A percentile compares a stretch with the other conserved stretches of the same genome.
Evolutionary conservation across 108 stramenopile species (phyloP).

Genomic region (Skeletonema grethae): DNA sequence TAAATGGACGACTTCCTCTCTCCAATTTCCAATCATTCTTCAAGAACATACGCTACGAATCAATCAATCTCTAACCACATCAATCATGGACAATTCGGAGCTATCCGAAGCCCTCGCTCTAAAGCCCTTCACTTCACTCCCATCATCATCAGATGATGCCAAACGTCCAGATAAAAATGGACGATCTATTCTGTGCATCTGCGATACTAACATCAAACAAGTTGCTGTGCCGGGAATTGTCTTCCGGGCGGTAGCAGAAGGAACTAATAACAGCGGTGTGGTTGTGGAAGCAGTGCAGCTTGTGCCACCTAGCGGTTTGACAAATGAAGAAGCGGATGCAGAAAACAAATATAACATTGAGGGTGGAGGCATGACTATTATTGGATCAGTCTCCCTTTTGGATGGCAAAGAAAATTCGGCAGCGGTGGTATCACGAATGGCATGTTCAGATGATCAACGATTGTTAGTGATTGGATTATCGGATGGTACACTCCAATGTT

Average conservation of each 20-base stretch:
- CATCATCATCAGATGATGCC: background rate
- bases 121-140: slow-evolving; percentile 2
- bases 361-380: slow-evolving; percentile 18
- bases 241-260: background rate
- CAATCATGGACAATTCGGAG: slow-evolving; percentile 3
- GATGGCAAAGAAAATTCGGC: background rate
- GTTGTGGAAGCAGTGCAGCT: slow-evolving; percentile 21
- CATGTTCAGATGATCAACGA: slow-evolving; percentile 38
- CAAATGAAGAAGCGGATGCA: slow-evolving; percentile 1
- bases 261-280: background rate
- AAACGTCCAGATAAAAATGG: background rate
- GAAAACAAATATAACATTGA: background rate
- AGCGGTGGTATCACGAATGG: slow-evolving; percentile 11
- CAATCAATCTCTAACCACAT: background rate
- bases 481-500: slow-evolving; percentile 66
- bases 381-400: slow-evolving; percentile 8
- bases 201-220: background rate
- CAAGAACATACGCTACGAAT: background rate
- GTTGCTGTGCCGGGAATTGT: slow-evolving; percentile 3
- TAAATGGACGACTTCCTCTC: slow-evolving; percentile 6
- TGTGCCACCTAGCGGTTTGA: background rate
- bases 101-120: slow-evolving; percentile 2
- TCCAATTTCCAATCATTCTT: background rate
- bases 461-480: slow-evolving; percentile 28
- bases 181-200: background rate